Evolutionary conservation across 169 alveolate species (phyloP), one percentile per base, ranked within the genome.

Genomic region (Babesia gibsoni): DNA sequence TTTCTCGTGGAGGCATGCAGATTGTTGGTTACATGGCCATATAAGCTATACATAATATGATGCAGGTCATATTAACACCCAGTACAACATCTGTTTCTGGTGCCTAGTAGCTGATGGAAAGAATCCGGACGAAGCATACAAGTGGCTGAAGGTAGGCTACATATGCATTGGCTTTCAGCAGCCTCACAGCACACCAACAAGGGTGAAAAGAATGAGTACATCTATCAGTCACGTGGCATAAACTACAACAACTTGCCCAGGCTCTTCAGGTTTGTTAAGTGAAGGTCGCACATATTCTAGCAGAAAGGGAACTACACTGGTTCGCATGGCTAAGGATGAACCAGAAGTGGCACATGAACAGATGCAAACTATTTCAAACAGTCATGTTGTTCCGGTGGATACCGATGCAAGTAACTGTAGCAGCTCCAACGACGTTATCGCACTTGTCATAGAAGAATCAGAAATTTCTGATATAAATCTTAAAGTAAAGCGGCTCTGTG

Each of bases 61-160:
- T 30, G 20, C 39, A 81, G 89, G 97, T 68, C 99, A 97, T 82
- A 92, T 97, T 20, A 97, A 97, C 81, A 96, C 95, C 73, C 93
- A 92, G 52, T 96, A 97, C 75, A 97, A 97, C 87, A 96, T 98
- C 14, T 90, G 96, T 32, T 97, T 97, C 82, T 97, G 99, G 99
- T 91, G 93, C 25, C 65, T 97, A 33, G 97, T 96, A 0, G 42
- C 84, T 43, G 83, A 85, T 36, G 94, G 94, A 29, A 92, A 94
- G 56, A 43, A 89, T 67, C 69, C 94, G 9, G 87, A 88, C 18
- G 90, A 88, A 48, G 95, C 95, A 61, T 94, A 95, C n/a, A 88
- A 91, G 73, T 83, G 56, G 77, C 81, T 78, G 42, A 84, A 69
- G 80, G 84, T 64, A 32, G 4, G 32, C 16, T 53, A 23, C 29